Conservation (phyloP, 805 yeast genomes). For the Saccharomyces cerevisiae region DNA sequence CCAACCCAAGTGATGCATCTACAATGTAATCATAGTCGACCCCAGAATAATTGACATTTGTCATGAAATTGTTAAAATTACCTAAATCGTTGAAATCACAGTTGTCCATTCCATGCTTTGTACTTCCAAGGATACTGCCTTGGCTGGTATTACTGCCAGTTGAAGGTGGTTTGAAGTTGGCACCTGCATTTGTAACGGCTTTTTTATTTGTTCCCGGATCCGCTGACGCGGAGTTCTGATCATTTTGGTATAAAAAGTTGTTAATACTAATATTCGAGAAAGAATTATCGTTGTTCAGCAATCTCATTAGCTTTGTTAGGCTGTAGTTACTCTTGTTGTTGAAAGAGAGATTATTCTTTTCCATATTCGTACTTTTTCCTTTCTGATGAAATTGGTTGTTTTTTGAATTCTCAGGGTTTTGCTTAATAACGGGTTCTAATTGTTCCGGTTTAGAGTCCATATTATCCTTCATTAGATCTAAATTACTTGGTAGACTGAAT, state of each 20-base stretch:
- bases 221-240: not conserved
- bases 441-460: not conserved
- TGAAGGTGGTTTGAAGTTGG: not conserved
- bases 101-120: not conserved
- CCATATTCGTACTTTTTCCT: not conserved
- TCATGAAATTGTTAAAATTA: not conserved
- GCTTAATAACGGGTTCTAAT: not conserved
- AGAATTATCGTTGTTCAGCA: not conserved
- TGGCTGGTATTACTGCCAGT: not conserved
- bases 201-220: not conserved
- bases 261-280: not conserved
- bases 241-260: not conserved
- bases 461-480: not conserved
- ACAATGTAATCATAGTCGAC: conserved; percentile 55
- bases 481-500: not conserved
- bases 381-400: not conserved
- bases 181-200: not conserved
- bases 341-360: not conserved
- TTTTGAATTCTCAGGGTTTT: not conserved
- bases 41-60: conserved; percentile 9
- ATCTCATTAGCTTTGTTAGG: not conserved
- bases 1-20: conserved; percentile 72
- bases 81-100: not conserved
- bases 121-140: not conserved
- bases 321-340: not conserved